Base-by-base conservation (phyloP, 2,329 filamentous ascomycete species). In the Scleromitrula shiraiana region DNA sequence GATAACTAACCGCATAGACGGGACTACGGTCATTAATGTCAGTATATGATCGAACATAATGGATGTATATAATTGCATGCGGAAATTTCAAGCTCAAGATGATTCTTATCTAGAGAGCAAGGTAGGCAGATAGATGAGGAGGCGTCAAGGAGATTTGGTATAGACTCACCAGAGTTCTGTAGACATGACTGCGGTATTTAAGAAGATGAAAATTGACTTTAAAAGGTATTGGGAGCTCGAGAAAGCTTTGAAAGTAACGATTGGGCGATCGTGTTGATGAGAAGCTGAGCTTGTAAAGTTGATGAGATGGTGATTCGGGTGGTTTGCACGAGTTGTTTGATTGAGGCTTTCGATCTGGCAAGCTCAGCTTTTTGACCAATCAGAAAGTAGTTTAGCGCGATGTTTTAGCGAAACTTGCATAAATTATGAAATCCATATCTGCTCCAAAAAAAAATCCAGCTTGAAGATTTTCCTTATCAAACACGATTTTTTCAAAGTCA, bases 1-100 rank as follows among this genome's bases (percentile, higher is more conserved):
- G 47, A 20, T 50, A 65, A 95, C 91, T 88, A 82, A 97, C 93
- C 80, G 93, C 88, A 77, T 97, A 98, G 67, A 95, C 91, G 74
- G 91, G 91, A 77, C 91, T 98, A 64, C 55, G 66, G 42, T 50
- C 50, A 54, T 56, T 54, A 19, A 49, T 46, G 67, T 80, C 67
- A 80, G 76, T 67, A 69, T 38, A 46, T 46, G 51, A 23, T 50
- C 22, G 9, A 12, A 7, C 15, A 37, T 23, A 33, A 30, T 45
- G 43, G 40, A 27, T 14, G 33, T 14, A 22, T 47, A 52, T 27
- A 35, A 41, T 26, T 38, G 35, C 43, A 30, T n/a, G n/a, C n/a
- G 23, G 22, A 24, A 20, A 17, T 12, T 15, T 24, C 20, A 48
- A 26, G 49, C 43, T 22, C 40, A 42, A 20, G 27, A 47, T 46